Conservation (phyloP, 1,284 basidiomycete genomes). For the Hemileia vastatrix region DNA sequence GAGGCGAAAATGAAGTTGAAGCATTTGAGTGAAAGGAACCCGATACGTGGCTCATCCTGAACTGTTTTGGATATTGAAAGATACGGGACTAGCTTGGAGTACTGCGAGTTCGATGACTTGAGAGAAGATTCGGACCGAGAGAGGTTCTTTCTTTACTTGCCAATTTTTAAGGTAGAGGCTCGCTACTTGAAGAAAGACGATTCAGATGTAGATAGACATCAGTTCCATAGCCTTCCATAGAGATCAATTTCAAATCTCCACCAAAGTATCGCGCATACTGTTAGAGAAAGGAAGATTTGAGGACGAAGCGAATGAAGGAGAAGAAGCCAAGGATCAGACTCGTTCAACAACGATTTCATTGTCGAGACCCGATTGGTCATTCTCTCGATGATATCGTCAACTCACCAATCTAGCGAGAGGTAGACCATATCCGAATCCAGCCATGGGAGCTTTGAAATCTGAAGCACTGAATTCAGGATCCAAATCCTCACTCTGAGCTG, state of each 20-base stretch:
- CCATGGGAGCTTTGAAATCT: conserved; percentile 98
- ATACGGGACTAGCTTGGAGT: too few species aligned
- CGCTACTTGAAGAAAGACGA: conserved; percentile 51
- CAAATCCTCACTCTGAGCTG: conserved; percentile 82
- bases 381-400: not conserved
- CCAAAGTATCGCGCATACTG: conserved; percentile 93
- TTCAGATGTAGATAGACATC: conserved; percentile 85
- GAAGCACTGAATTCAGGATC: conserved; percentile 77
- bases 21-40: too few species aligned
- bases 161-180: conserved; percentile 47
- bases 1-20: too few species aligned
- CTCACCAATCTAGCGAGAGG: too few species aligned
- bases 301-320: conserved; percentile 1
- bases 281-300: conserved; percentile 13
- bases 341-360: too few species aligned
- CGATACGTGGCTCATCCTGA: too few species aligned
- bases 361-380: not conserved
- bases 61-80: too few species aligned
- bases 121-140: too few species aligned
- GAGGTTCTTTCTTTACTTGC: conserved; percentile 8
- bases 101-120: too few species aligned
- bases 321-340: not conserved
- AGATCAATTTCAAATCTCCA: conserved; percentile 84
- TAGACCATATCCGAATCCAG: conserved; percentile 85
- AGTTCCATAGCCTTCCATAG: conserved; percentile 93